Evolutionary conservation across 306 rosid species (phyloP).

Genomic region (Vachellia pachyceras): DNA sequence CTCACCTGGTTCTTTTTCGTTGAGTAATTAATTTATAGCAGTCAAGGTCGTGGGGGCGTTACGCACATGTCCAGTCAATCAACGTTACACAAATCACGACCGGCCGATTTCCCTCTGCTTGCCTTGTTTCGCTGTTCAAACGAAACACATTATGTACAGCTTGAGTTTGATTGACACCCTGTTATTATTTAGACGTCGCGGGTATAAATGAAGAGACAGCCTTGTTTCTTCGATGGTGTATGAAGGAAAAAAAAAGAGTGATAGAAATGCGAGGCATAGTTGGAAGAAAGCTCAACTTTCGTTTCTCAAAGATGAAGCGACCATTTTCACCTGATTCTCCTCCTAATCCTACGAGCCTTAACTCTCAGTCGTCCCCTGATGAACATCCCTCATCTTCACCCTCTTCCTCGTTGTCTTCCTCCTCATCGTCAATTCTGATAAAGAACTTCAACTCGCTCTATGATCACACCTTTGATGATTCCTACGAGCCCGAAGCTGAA

Average conservation of each 20-base stretch:
- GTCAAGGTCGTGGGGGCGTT: not conserved
- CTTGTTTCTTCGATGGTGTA: not conserved
- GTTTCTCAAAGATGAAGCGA: conserved; percentile 66
- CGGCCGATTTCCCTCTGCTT: not conserved
- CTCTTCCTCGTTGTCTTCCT: not conserved
- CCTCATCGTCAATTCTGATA: conserved; percentile 41
- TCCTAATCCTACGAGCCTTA: conserved; percentile 17
- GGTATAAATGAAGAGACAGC: not conserved
- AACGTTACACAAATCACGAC: not conserved
- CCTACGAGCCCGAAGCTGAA: conserved; percentile 19
- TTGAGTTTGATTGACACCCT: not conserved
- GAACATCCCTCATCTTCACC: not conserved
- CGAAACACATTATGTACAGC: not conserved
- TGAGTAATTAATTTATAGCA: not conserved
- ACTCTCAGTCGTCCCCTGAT: not conserved
- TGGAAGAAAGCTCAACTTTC: conserved; percentile 57
- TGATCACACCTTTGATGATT: conserved; percentile 45
- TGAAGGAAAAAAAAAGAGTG: not conserved
- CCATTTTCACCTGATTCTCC: conserved; percentile 43
- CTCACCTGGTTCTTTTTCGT: not conserved
- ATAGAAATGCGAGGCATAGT: conserved; percentile 57
- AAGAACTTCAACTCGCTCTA: conserved; percentile 90
- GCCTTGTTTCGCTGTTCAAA: not conserved
- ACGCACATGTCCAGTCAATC: not conserved
- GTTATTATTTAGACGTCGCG: not conserved